These are phyloP conservation scores for Cyberlindnera xylosilytica DNA, from an alignment of 805 yeast genomes.

Conservation along the genomic window DNA sequence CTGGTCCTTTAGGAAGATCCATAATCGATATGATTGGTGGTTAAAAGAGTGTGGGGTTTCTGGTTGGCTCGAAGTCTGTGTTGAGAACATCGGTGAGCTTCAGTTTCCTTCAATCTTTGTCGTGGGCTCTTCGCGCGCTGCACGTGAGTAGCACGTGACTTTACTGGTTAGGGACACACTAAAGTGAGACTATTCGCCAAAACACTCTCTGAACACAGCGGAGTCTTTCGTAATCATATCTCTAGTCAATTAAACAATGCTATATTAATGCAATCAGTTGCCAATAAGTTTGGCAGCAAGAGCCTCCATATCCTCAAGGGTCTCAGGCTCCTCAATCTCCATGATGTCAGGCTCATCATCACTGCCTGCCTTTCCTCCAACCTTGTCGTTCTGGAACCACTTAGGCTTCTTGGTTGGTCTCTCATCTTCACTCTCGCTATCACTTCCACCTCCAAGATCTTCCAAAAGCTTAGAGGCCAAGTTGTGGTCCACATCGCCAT, in stretches of 20 bases:
- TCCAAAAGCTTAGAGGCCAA: constrained; percentile 32
- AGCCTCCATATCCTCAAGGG: constrained; percentile 92
- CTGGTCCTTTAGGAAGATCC: not conserved
- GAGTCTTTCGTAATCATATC: too few relatives aligned
- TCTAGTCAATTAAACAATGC: too few relatives aligned
- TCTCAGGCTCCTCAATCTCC: constrained; percentile 85
- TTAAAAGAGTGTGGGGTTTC: too few relatives aligned
- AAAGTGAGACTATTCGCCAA: too few relatives aligned
- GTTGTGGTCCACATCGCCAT: constrained; percentile 39
- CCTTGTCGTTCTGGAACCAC: constrained; percentile 36
- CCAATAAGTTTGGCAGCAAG: constrained; percentile 51
- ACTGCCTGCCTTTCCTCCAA: constrained; percentile 27
- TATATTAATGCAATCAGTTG: too few relatives aligned
- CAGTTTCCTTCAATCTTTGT: too few relatives aligned
- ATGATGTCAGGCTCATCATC: constrained; percentile 34
- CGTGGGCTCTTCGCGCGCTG: too few relatives aligned
- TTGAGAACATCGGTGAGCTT: too few relatives aligned
- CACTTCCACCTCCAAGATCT: constrained; percentile 28
- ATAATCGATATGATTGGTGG: not conserved
- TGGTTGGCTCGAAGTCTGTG: too few relatives aligned
- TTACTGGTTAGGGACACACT: too few relatives aligned
- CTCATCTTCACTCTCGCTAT: constrained; percentile 25
- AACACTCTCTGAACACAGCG: too few relatives aligned
- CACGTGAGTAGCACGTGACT: too few relatives aligned
- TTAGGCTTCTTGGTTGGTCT: constrained; percentile 32